phyloP scores from a whole-genome alignment of 2,329 filamentous ascomycete genomes.

The Rhynchosporium agropyri region DNA sequence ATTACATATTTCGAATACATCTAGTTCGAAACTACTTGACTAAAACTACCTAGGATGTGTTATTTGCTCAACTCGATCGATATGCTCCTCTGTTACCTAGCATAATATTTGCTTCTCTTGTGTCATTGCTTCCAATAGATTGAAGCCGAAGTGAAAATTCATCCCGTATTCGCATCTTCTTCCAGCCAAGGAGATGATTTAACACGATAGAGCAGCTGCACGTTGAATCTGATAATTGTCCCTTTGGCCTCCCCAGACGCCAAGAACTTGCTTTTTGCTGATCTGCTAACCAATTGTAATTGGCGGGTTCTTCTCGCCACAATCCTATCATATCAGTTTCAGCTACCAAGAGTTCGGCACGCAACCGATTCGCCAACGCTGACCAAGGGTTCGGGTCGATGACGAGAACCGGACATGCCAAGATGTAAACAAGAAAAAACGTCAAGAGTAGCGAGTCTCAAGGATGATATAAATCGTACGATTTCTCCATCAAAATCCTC shows the following conservation, averaged over 20 bases:
- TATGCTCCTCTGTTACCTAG: neutral
- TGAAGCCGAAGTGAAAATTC: neutral
- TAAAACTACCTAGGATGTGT: neutral
- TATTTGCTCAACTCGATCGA: no score
- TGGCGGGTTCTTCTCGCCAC: neutral
- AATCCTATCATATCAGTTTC: neutral
- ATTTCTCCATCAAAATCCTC: neutral
- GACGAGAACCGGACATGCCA: neutral
- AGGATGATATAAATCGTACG: neutral
- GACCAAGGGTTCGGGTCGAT: constrained; percentile 2
- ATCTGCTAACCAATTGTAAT: constrained; percentile 1
- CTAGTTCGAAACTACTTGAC: neutral
- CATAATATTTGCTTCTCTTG: constrained; percentile 5
- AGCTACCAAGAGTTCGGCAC: neutral
- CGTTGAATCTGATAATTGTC: constrained; percentile 1
- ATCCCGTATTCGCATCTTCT: constrained; percentile 1
- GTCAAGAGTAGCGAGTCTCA: neutral
- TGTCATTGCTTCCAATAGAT: neutral
- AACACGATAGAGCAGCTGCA: neutral
- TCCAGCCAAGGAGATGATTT: constrained; percentile 7
- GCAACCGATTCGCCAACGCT: neutral
- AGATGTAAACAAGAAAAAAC: constrained; percentile 5
- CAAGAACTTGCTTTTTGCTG: neutral
- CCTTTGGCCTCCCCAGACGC: neutral
- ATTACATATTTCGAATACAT: neutral